Base-by-base conservation (phyloP, 768 basidiomycete species). In the Mycena crocata region DNA sequence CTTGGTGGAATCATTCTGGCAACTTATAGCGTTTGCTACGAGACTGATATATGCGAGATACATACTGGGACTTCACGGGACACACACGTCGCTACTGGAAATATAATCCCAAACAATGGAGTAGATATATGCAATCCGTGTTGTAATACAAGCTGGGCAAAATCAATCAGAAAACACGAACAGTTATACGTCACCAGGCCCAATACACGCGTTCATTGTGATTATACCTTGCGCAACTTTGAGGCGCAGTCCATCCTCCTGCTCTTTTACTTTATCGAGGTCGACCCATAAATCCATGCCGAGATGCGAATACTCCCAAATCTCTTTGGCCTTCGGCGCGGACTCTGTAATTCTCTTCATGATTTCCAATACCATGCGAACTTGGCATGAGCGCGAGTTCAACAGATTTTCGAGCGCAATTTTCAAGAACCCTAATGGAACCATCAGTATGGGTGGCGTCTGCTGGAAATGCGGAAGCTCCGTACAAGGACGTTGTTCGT, bases 401-500 rank as follows among this genome's bases (percentile, higher is more conserved):
- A 52, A 40, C 58, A 60, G 66, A 37, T 52, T 64, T 1, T 7
- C 42, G 24, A 67, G 23, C 6, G 66, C 66, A 7, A 39, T 24
- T 21, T 57, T 34, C 24, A 67, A 14, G 31, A 49, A 67, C 32
- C 31, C 65, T 67, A 19, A 17, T n/a, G 32, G 23, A 17, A 19
- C 12, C 5, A 31, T 35, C 17, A 37, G 49, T 13, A 21, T 2
- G 17, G 55, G 4, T 3, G 5, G 12, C 26, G 4, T 23, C n/a
- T 32, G 24, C 5, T 34, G 32, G 1, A 45, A 23, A 23, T 7
- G 14, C 6, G 9, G 10, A 14, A 45, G 14, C 23, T 23, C 4
- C 46, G 7, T 58, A 70, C 72, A 68, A 2, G 60, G 59, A 42
- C 69, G 68, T 9, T 52, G n/a, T 42, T 73, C 72, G 46, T 73